Percentiles rank a stretch among this genome's conserved stretches.
These are phyloP conservation scores for Ephemerocybe angulata DNA, from an alignment of 768 basidiomycete genomes.

Conservation along the genomic window DNA sequence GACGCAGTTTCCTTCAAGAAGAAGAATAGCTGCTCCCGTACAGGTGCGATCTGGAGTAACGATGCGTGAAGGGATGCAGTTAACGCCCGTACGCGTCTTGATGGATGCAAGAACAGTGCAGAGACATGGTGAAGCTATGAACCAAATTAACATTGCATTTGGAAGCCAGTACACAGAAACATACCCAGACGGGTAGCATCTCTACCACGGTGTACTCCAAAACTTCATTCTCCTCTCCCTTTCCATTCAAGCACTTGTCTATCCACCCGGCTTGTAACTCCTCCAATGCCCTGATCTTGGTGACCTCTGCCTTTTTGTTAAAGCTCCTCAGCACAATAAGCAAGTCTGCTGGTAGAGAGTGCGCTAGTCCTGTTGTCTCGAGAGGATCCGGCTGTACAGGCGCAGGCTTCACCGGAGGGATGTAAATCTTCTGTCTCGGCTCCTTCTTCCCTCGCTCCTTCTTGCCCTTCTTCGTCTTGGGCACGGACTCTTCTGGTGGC, in stretches of 20 bases:
- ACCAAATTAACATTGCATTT: background rate
- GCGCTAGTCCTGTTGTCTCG: conserved; percentile 76
- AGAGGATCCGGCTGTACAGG: conserved; percentile 80
- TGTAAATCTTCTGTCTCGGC: conserved; percentile 80
- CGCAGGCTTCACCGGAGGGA: conserved; percentile 78
- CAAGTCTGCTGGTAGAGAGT: conserved; percentile 73
- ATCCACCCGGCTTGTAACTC: conserved; percentile 73
- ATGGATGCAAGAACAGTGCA: conserved; percentile 73
- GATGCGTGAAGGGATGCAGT: conserved; percentile 60
- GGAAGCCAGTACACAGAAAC: conserved; percentile 24
- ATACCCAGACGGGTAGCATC: conserved; percentile 89
- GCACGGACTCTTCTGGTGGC: conserved; percentile 33
- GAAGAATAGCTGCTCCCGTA: conserved; percentile 46
- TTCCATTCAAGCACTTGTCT: conserved; percentile 40
- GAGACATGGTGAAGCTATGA: conserved; percentile 83
- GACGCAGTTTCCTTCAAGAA: conserved; percentile 48
- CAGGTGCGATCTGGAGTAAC: conserved; percentile 53
- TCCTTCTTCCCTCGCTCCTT: conserved; percentile 50
- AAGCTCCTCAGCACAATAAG: conserved; percentile 77
- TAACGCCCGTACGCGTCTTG: conserved; percentile 66
- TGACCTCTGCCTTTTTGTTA: conserved; percentile 86
- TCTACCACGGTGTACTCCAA: conserved; percentile 42
- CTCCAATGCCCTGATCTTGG: conserved; percentile 80
- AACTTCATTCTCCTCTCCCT: conserved; percentile 40
- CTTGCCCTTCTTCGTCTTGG: conserved; percentile 36